Percentiles rank a stretch among this genome's conserved stretches.
phyloP scores from a whole-genome alignment of 1,284 basidiomycete genomes.

The Neolentinus lepideus region DNA sequence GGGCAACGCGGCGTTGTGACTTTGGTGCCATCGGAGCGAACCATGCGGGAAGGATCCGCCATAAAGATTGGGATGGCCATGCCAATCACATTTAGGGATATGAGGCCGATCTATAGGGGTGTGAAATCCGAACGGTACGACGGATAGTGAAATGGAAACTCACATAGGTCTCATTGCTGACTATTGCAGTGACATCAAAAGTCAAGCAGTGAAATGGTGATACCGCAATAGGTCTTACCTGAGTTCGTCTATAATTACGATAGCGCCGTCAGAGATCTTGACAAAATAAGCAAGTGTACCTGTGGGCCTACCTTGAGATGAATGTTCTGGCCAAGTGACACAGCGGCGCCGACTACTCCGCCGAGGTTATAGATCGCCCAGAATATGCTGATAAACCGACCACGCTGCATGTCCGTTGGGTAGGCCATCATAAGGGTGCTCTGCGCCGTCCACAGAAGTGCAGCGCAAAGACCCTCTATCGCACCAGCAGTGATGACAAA shows the following conservation, averaged over 20 bases:
- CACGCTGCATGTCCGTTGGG: constrained; percentile 47
- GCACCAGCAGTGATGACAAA: constrained; percentile 50
- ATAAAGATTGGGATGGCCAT: constrained; percentile 22
- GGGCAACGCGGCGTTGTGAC: constrained; percentile 21
- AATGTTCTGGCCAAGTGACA: constrained; percentile 47
- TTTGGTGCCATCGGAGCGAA: constrained; percentile 28
- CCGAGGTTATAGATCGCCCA: constrained; percentile 68
- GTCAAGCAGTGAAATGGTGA: background rate
- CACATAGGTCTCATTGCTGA: constrained; percentile 60
- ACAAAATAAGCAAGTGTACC: background rate
- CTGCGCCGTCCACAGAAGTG: constrained; percentile 1
- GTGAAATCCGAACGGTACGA: background rate
- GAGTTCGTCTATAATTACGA: constrained; percentile 18
- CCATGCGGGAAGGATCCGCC: constrained; percentile 27
- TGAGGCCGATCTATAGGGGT: constrained; percentile 20
- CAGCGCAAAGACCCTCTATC: constrained; percentile 7
- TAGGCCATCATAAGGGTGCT: constrained; percentile 1
- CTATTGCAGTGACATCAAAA: constrained; percentile 20
- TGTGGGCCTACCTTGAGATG: background rate
- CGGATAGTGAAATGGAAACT: constrained; percentile 5
- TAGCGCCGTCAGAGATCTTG: constrained; percentile 5
- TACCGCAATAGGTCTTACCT: constrained; percentile 15
- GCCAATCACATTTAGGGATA: constrained; percentile 18
- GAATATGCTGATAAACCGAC: constrained; percentile 67
- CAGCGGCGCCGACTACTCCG: constrained; percentile 55